A percentile compares a stretch with the other conserved stretches of the same genome.
Evolutionary conservation across 192 early-diverging fungal species (phyloP).

Genomic region (Chytriomyces sp.): DNA sequence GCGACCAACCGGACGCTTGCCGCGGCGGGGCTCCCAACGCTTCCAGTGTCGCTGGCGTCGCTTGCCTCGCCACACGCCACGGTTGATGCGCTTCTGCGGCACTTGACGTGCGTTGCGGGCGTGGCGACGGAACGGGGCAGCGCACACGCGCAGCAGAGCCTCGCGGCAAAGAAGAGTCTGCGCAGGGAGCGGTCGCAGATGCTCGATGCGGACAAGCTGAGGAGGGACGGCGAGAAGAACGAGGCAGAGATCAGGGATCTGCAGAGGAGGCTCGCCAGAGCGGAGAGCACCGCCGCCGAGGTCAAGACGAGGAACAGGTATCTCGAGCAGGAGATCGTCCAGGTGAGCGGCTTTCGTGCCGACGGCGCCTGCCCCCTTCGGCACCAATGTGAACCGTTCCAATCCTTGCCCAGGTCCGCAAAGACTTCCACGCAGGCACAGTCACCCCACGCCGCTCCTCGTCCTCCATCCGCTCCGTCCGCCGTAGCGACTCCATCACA

Average conservation of each 20-base stretch:
- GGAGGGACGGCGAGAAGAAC: neutral
- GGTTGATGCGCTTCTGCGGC: neutral
- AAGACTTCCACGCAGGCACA: no score
- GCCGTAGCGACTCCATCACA: no score
- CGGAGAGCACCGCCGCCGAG: neutral
- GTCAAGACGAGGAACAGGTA: neutral
- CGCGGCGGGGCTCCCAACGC: neutral
- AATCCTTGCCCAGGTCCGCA: no score
- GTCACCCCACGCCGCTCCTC: no score
- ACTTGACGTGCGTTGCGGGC: neutral
- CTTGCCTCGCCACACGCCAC: neutral
- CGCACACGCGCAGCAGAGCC: no score
- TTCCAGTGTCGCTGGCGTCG: no score
- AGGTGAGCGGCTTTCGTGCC: neutral
- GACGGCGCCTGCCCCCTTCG: no score
- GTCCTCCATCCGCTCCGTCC: no score
- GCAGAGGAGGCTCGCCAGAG: neutral
- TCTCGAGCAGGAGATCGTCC: neutral
- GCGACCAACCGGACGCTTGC: neutral
- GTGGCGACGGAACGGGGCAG: neutral
- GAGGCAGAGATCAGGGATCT: neutral
- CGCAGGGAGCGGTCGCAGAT: neutral
- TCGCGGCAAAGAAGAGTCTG: neutral
- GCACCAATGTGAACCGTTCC: no score
- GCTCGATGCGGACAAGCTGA: neutral